Conservation (phyloP, 2,329 filamentous ascomycete species). For the Neofusicoccum umdonicola region DNA sequence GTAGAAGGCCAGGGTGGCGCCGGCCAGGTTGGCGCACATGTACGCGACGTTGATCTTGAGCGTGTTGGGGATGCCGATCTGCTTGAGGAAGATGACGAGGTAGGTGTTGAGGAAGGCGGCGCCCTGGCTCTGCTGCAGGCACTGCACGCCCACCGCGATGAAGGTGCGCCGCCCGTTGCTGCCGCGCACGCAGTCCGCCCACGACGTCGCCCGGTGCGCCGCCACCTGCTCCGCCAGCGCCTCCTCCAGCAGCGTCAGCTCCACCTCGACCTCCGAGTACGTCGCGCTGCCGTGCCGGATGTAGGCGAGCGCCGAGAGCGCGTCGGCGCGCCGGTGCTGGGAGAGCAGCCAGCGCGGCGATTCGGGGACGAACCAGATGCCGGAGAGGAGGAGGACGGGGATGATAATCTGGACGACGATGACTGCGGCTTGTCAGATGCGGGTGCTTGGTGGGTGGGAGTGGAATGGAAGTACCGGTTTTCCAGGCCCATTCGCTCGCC, state of each 20-base stretch:
- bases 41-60: background rate
- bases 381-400: slow-evolving; percentile 29
- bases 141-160: slow-evolving; percentile 1
- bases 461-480: background rate
- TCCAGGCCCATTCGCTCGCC: background rate
- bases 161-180: slow-evolving; percentile 2
- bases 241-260: slow-evolving; percentile 24
- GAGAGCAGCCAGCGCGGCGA: slow-evolving; percentile 51
- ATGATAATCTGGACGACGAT: slow-evolving; percentile 28
- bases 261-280: slow-evolving; percentile 33
- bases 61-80: background rate
- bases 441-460: no score
- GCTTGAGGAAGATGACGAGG: slow-evolving; percentile 5
- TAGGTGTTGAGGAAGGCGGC: slow-evolving; percentile 1
- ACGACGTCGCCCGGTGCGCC: background rate
- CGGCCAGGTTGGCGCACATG: background rate
- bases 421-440: background rate
- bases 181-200: background rate
- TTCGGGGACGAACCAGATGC: slow-evolving; percentile 37
- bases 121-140: background rate
- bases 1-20: background rate
- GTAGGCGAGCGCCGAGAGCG: slow-evolving; percentile 37
- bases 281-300: slow-evolving; percentile 41
- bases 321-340: slow-evolving; percentile 56
- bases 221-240: background rate